Conservation (phyloP, 345 rosid genomes). For the Rhodamnia rubescens region DNA sequence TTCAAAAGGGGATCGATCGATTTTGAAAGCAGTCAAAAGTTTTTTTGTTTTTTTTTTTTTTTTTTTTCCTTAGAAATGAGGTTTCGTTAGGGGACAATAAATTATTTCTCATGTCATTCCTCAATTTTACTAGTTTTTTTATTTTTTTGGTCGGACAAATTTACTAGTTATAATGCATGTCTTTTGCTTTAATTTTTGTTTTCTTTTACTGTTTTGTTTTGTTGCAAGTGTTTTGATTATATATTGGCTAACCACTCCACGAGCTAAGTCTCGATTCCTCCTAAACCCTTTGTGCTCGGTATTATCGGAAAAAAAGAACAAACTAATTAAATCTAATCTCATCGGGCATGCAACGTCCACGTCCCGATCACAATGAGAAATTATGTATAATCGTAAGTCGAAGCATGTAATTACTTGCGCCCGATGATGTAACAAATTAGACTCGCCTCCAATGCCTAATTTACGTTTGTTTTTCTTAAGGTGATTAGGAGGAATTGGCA, state of each 20-base stretch:
- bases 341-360: neutral
- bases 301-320: neutral
- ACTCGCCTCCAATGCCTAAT: neutral
- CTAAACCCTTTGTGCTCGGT: neutral
- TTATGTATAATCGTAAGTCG: neutral
- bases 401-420: neutral
- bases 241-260: neutral
- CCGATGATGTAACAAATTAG: fast-evolving
- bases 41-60: neutral
- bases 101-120: neutral
- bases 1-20: neutral
- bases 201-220: neutral
- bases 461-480: neutral
- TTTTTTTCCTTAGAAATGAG: neutral
- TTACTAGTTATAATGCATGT: neutral
- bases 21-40: neutral
- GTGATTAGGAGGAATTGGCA: neutral
- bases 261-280: neutral
- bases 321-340: neutral
- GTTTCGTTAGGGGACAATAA: neutral
- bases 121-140: neutral
- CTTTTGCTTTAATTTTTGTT: neutral
- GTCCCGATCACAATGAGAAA: neutral
- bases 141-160: no score
- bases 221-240: neutral